phyloP scores from a whole-genome alignment of 1,139 yeast genomes.

The Lizanozyma gosingica region DNA sequence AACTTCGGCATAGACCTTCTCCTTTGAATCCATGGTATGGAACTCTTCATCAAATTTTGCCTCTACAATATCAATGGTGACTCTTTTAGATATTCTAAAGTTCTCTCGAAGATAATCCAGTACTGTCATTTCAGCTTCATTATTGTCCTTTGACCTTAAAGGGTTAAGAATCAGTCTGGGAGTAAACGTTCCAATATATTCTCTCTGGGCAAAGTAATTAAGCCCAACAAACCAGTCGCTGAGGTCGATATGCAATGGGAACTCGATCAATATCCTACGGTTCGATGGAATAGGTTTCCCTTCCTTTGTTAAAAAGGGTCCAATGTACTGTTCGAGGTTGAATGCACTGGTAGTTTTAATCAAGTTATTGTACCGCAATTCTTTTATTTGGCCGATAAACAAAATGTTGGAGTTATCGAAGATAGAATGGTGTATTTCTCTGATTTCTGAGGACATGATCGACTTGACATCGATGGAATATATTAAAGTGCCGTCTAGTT shows the following conservation, averaged over 20 bases:
- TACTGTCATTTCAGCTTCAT: conserved; percentile 1
- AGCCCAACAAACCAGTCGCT: conserved; percentile 82
- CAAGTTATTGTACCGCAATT: conserved; percentile 38
- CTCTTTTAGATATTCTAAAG: conserved; percentile 48
- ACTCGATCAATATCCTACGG: conserved; percentile 47
- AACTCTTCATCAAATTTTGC: conserved; percentile 40
- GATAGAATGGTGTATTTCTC: conserved; percentile 60
- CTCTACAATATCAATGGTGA: conserved; percentile 56
- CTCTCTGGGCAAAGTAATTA: conserved; percentile 57
- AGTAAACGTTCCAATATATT: conserved; percentile 35
- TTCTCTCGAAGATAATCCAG: conserved; percentile 17
- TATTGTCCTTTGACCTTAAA: not conserved
- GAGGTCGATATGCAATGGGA: conserved; percentile 61
- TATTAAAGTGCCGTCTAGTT: conserved; percentile 58
- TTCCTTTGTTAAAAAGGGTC: conserved; percentile 23
- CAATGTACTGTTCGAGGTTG: conserved; percentile 10
- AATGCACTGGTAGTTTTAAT: conserved; percentile 24
- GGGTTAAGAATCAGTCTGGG: not conserved
- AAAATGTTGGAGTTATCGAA: conserved; percentile 52
- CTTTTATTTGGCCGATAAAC: conserved; percentile 48
- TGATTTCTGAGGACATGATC: conserved; percentile 56
- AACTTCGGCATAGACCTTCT: conserved; percentile 52
- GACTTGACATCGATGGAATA: conserved; percentile 52
- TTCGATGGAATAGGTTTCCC: conserved; percentile 25
- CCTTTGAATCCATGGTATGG: conserved; percentile 5